Evolutionary conservation across 768 basidiomycete species (phyloP).

Genomic region (Russula dissimulans): DNA sequence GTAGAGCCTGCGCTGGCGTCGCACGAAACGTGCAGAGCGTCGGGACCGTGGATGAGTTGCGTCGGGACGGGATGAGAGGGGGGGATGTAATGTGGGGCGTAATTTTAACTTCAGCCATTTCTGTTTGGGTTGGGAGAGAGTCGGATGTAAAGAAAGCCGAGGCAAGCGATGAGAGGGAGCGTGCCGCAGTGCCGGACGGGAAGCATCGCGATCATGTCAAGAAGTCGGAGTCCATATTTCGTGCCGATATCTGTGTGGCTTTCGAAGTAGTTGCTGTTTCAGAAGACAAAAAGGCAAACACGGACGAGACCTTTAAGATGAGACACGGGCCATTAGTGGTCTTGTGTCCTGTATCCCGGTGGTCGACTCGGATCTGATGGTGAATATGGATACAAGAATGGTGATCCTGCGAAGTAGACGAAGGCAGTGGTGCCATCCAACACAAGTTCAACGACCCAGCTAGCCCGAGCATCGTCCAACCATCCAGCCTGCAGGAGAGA

Average conservation of each 20-base stretch:
- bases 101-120: too few species aligned
- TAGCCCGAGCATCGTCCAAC: constrained; percentile 30
- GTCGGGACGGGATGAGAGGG: constrained; percentile 12
- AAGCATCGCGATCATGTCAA: constrained; percentile 27
- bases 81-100: too few species aligned
- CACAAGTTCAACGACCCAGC: constrained; percentile 32
- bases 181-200: constrained; percentile 39
- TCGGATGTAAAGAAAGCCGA: constrained; percentile 21
- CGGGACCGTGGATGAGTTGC: constrained; percentile 19
- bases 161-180: constrained; percentile 29
- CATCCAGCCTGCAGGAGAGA: constrained; percentile 27
- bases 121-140: background rate
- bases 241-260: constrained; percentile 30
- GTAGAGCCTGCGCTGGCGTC: constrained; percentile 33
- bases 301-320: constrained; percentile 25
- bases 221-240: constrained; percentile 32
- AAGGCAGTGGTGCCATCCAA: constrained; percentile 6
- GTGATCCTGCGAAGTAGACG: constrained; percentile 28
- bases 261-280: background rate
- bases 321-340: constrained; percentile 28
- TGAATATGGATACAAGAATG: background rate
- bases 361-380: background rate
- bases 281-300: background rate
- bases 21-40: constrained; percentile 27
- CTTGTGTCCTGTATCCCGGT: constrained; percentile 33